phyloP scores from a whole-genome alignment of 2,329 filamentous ascomycete species.

The Colletotrichum horii region DNA sequence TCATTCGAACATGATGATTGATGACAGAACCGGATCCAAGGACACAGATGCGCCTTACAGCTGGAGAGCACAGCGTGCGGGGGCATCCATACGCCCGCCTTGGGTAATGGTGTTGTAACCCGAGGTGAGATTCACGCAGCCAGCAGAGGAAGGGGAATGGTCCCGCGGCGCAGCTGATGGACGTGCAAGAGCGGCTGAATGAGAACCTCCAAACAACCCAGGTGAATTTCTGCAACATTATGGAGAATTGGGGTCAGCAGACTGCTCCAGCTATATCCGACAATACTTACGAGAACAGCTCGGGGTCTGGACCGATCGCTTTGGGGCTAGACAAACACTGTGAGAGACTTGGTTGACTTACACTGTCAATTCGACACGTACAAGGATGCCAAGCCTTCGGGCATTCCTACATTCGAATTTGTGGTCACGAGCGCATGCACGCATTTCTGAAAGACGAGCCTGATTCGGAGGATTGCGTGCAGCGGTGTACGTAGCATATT shows the following conservation, averaged over 20 bases:
- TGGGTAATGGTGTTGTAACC: neutral
- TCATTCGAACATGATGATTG: neutral
- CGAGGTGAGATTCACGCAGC: neutral
- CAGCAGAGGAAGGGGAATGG: neutral
- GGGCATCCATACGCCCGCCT: neutral
- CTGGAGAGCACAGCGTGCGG: constrained; percentile 4
- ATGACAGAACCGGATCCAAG: neutral
- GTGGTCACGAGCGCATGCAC: constrained; percentile 1
- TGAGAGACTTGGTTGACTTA: neutral
- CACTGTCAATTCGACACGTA: neutral
- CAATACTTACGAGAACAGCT: neutral
- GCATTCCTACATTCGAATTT: neutral
- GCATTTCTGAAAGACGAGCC: neutral
- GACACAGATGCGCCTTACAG: neutral
- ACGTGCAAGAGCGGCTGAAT: neutral
- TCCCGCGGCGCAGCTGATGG: constrained; percentile 2
- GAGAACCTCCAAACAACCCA: neutral
- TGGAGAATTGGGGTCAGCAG: constrained; percentile 7
- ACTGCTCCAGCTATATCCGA: neutral
- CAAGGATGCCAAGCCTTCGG: neutral
- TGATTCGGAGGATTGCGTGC: neutral
- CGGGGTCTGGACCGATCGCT: neutral
- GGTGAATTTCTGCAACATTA: neutral
- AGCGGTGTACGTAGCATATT: neutral
- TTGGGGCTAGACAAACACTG: constrained; percentile 8